Evolutionary conservation across 73 alveolate genomes (phyloP), one percentile per base, ranked within the genome.

Genomic region (Halteria grandinella): DNA sequence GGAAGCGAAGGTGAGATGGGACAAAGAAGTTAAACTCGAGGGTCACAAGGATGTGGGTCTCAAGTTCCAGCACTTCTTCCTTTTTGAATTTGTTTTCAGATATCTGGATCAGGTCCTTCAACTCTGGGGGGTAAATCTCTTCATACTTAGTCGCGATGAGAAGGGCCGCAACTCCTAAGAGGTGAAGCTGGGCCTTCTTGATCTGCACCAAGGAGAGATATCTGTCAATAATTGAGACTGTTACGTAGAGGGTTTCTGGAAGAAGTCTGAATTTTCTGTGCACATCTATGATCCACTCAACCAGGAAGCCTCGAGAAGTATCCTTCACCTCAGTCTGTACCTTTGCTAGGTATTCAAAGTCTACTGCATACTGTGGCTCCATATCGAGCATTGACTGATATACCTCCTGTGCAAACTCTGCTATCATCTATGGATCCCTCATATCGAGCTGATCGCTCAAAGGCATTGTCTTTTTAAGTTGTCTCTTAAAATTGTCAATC

Each of bases 201-300:
- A 86, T 63, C 12, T 58, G 72, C 39, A 76, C 79, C 50, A 40
- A 75, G 55, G 86, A 86, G 23, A 95, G 78, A 79, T 87, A 95
- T 89, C 96, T 79, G 69, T 95, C 99, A 52, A 94, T 79, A 15
- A 89, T 69, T 60, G 82, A 62, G 29, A 95, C 88, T 44, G 99
- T 75, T 37, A 95, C 88, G 62, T 84, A 93, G 25, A 96, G 88
- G 11, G 99, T 94, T 75, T 96, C 99, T 20, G 97, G 96, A 55
- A 92, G 70, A 47, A 96, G 86, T 78, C 94, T 92, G 89, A 94
- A 92, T 64, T 90, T 92, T 55, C 86, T 70, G 81, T 92, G 98
- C 23, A 94, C 98, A 64, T 90, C 97, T 23, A 91, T 87, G 43
- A 96, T 66, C 98, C 99, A 96, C 79, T 96, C 95, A 2, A 93